Evolutionary conservation across 2,329 filamentous ascomycete genomes (phyloP).

Genomic region (Calonectria crousiana): DNA sequence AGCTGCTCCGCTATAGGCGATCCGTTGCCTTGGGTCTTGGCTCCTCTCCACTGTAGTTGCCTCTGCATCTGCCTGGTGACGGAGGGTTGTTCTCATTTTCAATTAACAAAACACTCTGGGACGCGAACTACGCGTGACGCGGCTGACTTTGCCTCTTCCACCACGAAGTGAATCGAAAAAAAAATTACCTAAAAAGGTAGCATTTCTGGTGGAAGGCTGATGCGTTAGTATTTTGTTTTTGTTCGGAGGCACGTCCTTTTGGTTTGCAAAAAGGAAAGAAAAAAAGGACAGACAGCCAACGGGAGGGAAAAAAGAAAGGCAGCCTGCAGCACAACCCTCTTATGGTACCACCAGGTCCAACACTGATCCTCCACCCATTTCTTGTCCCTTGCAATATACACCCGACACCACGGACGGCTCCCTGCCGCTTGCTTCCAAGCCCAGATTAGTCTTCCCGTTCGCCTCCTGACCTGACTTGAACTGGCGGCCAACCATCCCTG

Average conservation of each 20-base stretch:
- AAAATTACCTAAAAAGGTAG: not conserved
- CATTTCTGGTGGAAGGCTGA: not conserved
- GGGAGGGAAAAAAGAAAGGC: not conserved
- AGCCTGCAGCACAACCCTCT: slow-evolving; percentile 6
- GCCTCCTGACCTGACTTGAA: not conserved
- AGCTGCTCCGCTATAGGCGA: slow-evolving; percentile 9
- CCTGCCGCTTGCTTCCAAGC: slow-evolving; percentile 24
- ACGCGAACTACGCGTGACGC: slow-evolving; percentile 13
- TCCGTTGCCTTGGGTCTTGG: slow-evolving; percentile 7
- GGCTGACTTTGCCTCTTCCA: slow-evolving; percentile 11
- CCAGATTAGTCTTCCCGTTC: slow-evolving; percentile 5
- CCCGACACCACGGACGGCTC: slow-evolving; percentile 27
- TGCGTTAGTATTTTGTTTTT: not conserved
- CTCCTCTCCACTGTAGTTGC: not conserved
- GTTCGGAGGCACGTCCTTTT: not conserved
- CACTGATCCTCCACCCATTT: slow-evolving; percentile 4
- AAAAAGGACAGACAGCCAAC: not conserved
- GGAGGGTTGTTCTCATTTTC: not conserved
- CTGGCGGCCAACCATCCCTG: slow-evolving; percentile 30
- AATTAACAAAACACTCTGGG: not conserved
- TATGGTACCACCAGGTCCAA: slow-evolving; percentile 13
- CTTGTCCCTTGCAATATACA: slow-evolving; percentile 16
- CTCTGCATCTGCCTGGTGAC: not conserved
- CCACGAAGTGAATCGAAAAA: not conserved
- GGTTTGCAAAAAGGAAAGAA: not conserved